Percentiles rank a stretch among this genome's conserved stretches.
Evolutionary conservation across 768 basidiomycete species (phyloP).

Genomic region (Crucibulum laeve): DNA sequence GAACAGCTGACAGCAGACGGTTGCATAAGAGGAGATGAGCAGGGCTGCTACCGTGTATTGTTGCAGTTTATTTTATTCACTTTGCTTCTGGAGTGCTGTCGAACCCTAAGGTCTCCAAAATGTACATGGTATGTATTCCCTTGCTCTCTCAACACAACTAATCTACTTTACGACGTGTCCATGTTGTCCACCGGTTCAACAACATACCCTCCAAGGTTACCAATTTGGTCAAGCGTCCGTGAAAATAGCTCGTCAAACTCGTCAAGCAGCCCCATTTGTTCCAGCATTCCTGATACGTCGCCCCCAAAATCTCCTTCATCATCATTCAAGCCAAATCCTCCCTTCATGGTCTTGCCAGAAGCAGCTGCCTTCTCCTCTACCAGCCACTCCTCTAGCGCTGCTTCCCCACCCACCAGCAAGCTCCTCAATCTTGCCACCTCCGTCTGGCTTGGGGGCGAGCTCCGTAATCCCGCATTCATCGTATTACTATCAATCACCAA

Average conservation of each 20-base stretch:
- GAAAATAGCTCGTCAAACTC: constrained; percentile 62
- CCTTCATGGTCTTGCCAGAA: background rate
- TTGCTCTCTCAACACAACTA: background rate
- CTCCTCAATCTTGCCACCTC: constrained; percentile 70
- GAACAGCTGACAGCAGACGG: constrained; percentile 21
- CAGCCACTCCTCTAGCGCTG: constrained; percentile 69
- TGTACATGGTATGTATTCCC: background rate
- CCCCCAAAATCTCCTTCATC: constrained; percentile 22
- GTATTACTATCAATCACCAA: constrained; percentile 33
- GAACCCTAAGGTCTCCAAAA: background rate
- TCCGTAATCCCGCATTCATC: constrained; percentile 20
- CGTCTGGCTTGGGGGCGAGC: constrained; percentile 56
- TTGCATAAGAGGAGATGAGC: constrained; percentile 21
- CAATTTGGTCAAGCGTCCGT: constrained; percentile 57
- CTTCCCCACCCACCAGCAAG: constrained; percentile 55
- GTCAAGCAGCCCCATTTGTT: constrained; percentile 51
- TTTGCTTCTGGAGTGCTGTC: background rate
- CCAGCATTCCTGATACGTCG: constrained; percentile 38
- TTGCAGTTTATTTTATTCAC: background rate
- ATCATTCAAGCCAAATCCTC: constrained; percentile 7
- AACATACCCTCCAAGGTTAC: constrained; percentile 32
- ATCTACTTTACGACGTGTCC: background rate
- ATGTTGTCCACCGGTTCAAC: constrained; percentile 12
- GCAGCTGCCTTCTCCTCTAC: constrained; percentile 12
- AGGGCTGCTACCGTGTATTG: background rate